Evolutionary conservation across 2,329 filamentous ascomycete species (phyloP).

Genomic region (Ascochyta koolunga): DNA sequence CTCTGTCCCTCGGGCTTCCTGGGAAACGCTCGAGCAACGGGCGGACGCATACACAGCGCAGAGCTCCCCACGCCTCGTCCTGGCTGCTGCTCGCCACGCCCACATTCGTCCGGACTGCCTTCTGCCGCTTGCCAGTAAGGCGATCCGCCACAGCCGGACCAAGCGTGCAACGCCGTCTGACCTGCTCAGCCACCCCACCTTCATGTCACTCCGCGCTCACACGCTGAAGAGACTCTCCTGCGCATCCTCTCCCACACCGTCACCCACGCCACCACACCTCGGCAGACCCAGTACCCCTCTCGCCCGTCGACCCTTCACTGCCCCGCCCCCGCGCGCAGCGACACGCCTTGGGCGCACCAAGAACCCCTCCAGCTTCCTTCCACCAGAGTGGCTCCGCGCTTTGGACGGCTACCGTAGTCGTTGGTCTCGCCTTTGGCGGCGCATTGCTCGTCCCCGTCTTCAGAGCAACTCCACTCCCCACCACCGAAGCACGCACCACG

Average conservation of each 20-base stretch:
- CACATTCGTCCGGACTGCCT: slow-evolving; percentile 1
- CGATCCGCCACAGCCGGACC: slow-evolving; percentile 15
- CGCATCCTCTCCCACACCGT: slow-evolving; percentile 2
- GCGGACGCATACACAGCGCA: not conserved
- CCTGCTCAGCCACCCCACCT: slow-evolving; percentile 14
- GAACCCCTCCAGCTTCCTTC: not conserved
- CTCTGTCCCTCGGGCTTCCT: not conserved
- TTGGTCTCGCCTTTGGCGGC: slow-evolving; percentile 43
- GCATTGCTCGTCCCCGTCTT: slow-evolving; percentile 35
- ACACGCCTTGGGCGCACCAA: slow-evolving; percentile 16
- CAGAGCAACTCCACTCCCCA: slow-evolving; percentile 14
- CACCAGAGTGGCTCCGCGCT: slow-evolving; percentile 34
- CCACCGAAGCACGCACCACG: slow-evolving; percentile 11
- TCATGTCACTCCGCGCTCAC: slow-evolving; percentile 15
- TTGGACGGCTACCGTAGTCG: slow-evolving; percentile 35
- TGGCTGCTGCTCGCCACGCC: not conserved
- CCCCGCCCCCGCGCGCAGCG: slow-evolving; percentile 14
- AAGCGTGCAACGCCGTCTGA: slow-evolving; percentile 16
- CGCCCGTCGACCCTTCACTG: slow-evolving; percentile 17
- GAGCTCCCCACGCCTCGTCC: not conserved
- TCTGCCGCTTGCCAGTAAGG: slow-evolving; percentile 3
- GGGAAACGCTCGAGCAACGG: not conserved
- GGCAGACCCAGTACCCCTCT: slow-evolving; percentile 20
- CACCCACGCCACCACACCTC: slow-evolving; percentile 16
- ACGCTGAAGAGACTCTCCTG: slow-evolving; percentile 13